phyloP scores from a whole-genome alignment of 768 basidiomycete genomes.

The Calocybe indica region DNA sequence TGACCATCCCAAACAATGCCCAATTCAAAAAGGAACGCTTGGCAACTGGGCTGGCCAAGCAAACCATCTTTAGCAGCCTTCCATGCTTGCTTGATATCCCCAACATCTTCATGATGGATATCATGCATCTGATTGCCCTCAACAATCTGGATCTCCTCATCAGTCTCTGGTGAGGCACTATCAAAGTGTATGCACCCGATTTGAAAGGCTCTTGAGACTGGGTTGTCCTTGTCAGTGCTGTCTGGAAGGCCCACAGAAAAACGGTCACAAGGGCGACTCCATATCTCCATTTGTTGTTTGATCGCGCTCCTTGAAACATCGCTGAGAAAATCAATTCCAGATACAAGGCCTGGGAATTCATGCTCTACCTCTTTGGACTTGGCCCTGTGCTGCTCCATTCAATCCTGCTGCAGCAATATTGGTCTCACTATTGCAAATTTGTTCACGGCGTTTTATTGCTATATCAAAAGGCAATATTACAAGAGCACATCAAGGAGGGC shows the following conservation, averaged over 20 bases:
- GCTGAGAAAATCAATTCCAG: slow-evolving; percentile 29
- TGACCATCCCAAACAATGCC: not conserved
- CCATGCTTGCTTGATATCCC: slow-evolving; percentile 21
- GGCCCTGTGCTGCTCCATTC: slow-evolving; percentile 19
- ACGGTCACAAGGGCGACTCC: slow-evolving; percentile 20
- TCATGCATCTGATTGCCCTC: slow-evolving; percentile 33
- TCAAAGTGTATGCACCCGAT: slow-evolving; percentile 17
- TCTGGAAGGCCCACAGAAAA: slow-evolving; percentile 29
- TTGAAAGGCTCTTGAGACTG: slow-evolving; percentile 19
- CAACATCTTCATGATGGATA: slow-evolving; percentile 28
- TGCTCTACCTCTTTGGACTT: slow-evolving; percentile 21
- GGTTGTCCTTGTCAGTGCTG: slow-evolving; percentile 17
- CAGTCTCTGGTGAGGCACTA: slow-evolving; percentile 22
- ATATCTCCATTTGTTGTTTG: slow-evolving; percentile 34
- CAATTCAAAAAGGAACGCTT: slow-evolving; percentile 10
- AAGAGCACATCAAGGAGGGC: not conserved
- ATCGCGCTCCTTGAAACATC: slow-evolving; percentile 32
- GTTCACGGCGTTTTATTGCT: slow-evolving; percentile 17
- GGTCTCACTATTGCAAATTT: slow-evolving; percentile 21
- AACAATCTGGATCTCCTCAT: slow-evolving; percentile 34
- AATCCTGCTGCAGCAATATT: slow-evolving; percentile 19
- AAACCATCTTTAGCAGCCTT: slow-evolving; percentile 30
- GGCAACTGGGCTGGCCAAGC: slow-evolving; percentile 28
- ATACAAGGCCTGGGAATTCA: slow-evolving; percentile 22
- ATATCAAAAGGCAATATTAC: slow-evolving; percentile 14